phyloP scores from a whole-genome alignment of 345 rosid genomes.

The Ricinus communis region DNA sequence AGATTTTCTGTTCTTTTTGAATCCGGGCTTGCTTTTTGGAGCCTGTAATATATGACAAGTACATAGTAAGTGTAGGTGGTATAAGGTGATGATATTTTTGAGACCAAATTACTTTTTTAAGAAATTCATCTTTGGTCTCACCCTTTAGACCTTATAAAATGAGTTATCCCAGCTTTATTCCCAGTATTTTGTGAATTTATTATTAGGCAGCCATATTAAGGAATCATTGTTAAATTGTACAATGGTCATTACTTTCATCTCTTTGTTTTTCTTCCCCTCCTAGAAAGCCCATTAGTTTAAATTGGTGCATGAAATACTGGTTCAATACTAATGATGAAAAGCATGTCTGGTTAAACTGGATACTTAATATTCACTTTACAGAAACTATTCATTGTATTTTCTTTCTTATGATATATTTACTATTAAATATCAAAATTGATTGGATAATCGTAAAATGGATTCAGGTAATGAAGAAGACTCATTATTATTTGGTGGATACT shows the following conservation, averaged over 20 bases:
- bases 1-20: not conserved
- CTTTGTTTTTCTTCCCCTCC: not conserved
- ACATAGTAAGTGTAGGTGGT: not conserved
- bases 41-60: not conserved
- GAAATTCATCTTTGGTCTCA: not conserved
- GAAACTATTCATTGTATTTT: slow-evolving; percentile 3
- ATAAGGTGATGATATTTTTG: not conserved
- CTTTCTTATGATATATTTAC: not conserved
- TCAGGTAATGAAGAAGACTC: slow-evolving; percentile 98
- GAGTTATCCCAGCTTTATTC: not conserved
- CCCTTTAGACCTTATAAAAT: not conserved
- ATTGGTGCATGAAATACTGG: slow-evolving; percentile 8
- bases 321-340: not conserved
- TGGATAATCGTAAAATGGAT: slow-evolving; percentile 14
- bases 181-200: not conserved
- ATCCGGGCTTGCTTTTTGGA: not conserved
- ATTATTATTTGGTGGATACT: slow-evolving; percentile 86
- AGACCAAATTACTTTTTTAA: not conserved
- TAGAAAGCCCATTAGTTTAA: not conserved
- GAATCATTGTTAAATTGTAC: not conserved
- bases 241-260: not conserved
- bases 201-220: not conserved
- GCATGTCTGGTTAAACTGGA: not conserved
- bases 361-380: not conserved
- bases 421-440: slow-evolving; percentile 12